phyloP scores from a whole-genome alignment of 2,329 filamentous ascomycete species.

The Diaporthe ampelina region DNA sequence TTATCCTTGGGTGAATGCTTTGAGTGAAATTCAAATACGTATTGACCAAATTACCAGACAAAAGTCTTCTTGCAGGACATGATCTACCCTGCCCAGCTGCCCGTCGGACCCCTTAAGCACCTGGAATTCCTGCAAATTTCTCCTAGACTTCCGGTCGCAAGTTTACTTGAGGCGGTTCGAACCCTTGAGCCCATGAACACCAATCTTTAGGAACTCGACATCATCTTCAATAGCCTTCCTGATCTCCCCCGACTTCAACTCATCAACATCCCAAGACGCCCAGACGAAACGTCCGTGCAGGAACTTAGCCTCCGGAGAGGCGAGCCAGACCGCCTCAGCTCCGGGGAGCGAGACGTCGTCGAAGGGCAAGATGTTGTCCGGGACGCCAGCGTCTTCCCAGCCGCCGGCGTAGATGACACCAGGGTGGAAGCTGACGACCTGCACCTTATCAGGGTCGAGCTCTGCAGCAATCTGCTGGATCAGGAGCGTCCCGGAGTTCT shows the following conservation, averaged over 20 bases:
- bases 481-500: conserved; percentile 42
- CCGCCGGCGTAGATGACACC: conserved; percentile 37
- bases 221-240: conserved; percentile 29
- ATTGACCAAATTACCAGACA: no score
- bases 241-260: conserved; percentile 33
- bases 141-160: not conserved
- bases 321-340: conserved; percentile 29
- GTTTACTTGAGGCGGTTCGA: not conserved
- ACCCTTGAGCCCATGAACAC: conserved; percentile 15
- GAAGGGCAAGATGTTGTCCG: not conserved
- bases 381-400: conserved; percentile 6
- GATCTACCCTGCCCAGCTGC: no score
- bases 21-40: not conserved
- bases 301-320: conserved; percentile 35
- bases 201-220: conserved; percentile 28
- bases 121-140: no score
- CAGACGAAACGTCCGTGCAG: conserved; percentile 35
- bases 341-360: conserved; percentile 23
- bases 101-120: no score
- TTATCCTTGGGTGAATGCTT: accelerated
- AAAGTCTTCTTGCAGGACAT: not conserved
- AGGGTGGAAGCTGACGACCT: conserved; percentile 46
- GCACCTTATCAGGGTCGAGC: conserved; percentile 41
- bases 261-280: conserved; percentile 35
- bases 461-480: conserved; percentile 44